Evolutionary conservation across 768 basidiomycete species (phyloP), one percentile per base, ranked within the genome.

Genomic region (Boletales sp.): DNA sequence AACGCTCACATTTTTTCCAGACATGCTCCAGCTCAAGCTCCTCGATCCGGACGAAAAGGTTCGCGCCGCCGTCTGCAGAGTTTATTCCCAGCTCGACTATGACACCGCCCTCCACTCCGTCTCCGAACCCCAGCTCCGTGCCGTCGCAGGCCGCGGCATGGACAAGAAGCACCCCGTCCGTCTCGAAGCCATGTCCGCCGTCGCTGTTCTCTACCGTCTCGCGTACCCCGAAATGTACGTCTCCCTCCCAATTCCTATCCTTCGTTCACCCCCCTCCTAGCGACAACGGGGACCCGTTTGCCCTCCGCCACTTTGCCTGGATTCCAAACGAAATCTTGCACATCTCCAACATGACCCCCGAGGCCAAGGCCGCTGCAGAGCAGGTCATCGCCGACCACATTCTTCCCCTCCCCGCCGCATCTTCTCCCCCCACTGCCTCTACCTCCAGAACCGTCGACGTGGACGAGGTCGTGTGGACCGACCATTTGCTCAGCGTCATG

Each of bases 1-100:
- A 41, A 31, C 34, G 41, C 55, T 47, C 48, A 51, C 44, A 14
- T 44, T 41, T 38, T 51, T 41, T 25, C 45, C 53, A 87, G 88
- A 81, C 4, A 72, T 81, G 33, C 69, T 94, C 31, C 62, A 68
- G 19, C 62, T 69, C 13, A 94, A 94, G 60, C 69, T 95, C 6
- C 59, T 79, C 1, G 96, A 99, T 66, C 86, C 90, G 0, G 96
- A 98, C 55, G 96, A 97, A 51, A 90, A 84, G 61, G 85, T 99
- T 37, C 82, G 96, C 28, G 82, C 87, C 7, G 86, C 91, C 1
- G 83, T 84, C 1, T 95, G 93, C 74, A 84, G 79, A 60, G 69
- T 90, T 11, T 91, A 92, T 57, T 82, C 84, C 2, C 79, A 84
- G 48, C 70, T 98, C 11, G 94, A 97, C 64, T 97, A 92, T 61